These are phyloP conservation scores for Exidia glandulosa DNA, from an alignment of 768 basidiomycete species.

Conservation along the genomic window DNA sequence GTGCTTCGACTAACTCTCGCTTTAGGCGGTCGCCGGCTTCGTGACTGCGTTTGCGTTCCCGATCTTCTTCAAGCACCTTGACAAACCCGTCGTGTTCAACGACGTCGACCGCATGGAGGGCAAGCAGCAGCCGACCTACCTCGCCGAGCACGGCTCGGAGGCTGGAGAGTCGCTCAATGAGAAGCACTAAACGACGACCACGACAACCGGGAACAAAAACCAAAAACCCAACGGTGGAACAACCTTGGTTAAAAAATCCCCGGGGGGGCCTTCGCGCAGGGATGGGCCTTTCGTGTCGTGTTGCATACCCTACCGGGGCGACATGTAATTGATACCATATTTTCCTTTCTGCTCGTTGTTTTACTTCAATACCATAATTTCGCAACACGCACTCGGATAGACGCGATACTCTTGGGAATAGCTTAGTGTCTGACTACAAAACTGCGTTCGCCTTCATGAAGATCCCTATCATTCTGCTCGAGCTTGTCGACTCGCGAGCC, in stretches of 20 bases:
- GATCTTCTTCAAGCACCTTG: constrained; percentile 16
- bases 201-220: too few relatives aligned
- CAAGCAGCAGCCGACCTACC: neutral
- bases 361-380: neutral
- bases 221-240: too few relatives aligned
- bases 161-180: neutral
- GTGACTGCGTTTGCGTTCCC: constrained; percentile 16
- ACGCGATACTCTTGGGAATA: neutral
- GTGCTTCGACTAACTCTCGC: neutral
- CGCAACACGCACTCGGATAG: neutral
- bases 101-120: constrained; percentile 12
- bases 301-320: too few relatives aligned
- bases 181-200: neutral
- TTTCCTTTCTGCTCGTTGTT: neutral
- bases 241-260: too few relatives aligned
- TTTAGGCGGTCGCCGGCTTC: constrained; percentile 10
- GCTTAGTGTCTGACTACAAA: neutral
- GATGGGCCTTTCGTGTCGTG: too few relatives aligned
- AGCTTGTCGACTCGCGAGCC: neutral
- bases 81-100: constrained; percentile 11
- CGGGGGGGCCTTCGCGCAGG: too few relatives aligned
- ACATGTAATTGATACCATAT: too few relatives aligned
- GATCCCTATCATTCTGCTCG: neutral
- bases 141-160: neutral
- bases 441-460: neutral